These are phyloP conservation scores for Cystofilobasidium macerans DNA, from an alignment of 768 basidiomycete species.

Conservation along the genomic window DNA sequence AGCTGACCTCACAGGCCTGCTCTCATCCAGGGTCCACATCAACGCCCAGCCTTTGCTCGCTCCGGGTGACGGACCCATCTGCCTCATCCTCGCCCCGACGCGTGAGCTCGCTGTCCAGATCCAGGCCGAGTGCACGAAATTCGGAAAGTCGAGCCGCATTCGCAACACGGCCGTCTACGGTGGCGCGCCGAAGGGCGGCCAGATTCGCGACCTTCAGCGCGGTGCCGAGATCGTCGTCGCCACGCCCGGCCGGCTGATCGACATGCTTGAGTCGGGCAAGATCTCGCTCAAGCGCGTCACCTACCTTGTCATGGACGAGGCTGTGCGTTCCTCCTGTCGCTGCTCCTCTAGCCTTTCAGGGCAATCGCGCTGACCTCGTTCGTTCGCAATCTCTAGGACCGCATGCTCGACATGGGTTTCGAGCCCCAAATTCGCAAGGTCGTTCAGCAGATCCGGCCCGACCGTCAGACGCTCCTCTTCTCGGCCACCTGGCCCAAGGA, in stretches of 20 bases:
- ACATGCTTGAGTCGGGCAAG: conserved; percentile 94
- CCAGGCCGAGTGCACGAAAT: conserved; percentile 96
- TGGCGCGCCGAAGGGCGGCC: conserved; percentile 95
- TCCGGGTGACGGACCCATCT: conserved; percentile 94
- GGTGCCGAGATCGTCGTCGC: conserved; percentile 98
- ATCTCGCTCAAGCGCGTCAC: conserved; percentile 93
- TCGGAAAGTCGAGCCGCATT: conserved; percentile 79
- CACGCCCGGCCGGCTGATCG: conserved; percentile 98
- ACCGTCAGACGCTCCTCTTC: conserved; percentile 98
- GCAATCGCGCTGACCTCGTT: background rate
- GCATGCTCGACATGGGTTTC: conserved; percentile 99
- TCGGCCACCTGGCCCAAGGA: conserved; percentile 99
- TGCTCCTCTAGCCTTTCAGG: background rate
- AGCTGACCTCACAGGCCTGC: background rate
- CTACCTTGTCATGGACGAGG: conserved; percentile 98
- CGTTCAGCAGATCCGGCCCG: conserved; percentile 90
- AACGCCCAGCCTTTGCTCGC: conserved; percentile 93
- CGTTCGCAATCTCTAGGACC: conserved; percentile 45
- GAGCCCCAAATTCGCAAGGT: conserved; percentile 99
- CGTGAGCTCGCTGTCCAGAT: conserved; percentile 98
- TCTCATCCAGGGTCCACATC: conserved; percentile 57
- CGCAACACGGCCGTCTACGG: conserved; percentile 98
- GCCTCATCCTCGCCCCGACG: conserved; percentile 89
- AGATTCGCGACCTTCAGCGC: conserved; percentile 92
- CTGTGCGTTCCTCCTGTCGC: conserved; percentile 34